Percentiles rank a stretch among this genome's conserved stretches.
These are phyloP conservation scores for Quercus aquifolioides DNA, from an alignment of 306 rosid species.

Conservation along the genomic window DNA sequence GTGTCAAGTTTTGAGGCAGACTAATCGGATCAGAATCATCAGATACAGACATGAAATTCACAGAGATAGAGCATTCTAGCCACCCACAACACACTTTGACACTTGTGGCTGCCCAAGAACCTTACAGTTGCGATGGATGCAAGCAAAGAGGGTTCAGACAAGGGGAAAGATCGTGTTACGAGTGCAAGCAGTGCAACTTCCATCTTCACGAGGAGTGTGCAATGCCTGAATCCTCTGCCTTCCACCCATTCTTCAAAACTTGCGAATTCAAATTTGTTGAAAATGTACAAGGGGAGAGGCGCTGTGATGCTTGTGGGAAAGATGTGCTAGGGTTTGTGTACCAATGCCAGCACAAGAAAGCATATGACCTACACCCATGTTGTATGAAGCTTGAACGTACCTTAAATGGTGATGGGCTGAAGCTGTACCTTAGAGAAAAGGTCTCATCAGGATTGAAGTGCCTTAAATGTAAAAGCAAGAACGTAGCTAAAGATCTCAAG, in stretches of 20 bases:
- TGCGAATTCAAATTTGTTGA: constrained; percentile 18
- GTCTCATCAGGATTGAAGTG: constrained; percentile 19
- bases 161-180: constrained; percentile 9
- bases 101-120: constrained; percentile 15
- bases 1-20: too few relatives aligned
- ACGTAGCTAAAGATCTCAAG: not conserved
- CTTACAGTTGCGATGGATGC: constrained; percentile 47
- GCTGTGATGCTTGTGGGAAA: constrained; percentile 48
- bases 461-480: constrained; percentile 25
- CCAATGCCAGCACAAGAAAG: constrained; percentile 16
- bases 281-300: not conserved
- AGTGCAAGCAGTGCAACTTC: constrained; percentile 28
- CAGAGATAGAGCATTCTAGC: constrained; percentile 14
- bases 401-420: constrained; percentile 17
- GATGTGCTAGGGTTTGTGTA: constrained; percentile 42
- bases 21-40: not conserved
- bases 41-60: not conserved
- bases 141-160: constrained; percentile 27
- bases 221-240: not conserved
- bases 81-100: constrained; percentile 24
- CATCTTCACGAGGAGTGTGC: constrained; percentile 43
- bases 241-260: constrained; percentile 18
- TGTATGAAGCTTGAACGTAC: constrained; percentile 26
- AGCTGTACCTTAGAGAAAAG: constrained; percentile 7
- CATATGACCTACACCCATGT: constrained; percentile 37